Conservation (phyloP, 306 rosid species). For the Vigna angularis region DNA sequence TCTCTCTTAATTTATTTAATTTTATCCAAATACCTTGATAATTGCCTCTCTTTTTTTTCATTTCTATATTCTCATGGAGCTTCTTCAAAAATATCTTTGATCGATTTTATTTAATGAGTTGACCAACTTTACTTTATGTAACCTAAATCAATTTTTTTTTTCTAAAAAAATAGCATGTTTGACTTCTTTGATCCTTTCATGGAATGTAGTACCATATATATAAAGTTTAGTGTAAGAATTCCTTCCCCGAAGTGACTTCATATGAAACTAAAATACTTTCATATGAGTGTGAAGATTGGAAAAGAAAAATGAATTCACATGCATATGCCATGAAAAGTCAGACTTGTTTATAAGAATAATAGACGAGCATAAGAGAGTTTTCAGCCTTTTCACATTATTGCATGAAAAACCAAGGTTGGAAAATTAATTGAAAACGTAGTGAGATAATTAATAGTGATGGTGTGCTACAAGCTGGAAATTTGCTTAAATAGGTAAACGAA, state of each 20-base stretch:
- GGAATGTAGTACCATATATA: neutral
- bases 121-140: no score
- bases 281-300: neutral
- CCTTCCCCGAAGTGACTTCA: neutral
- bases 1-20: no score
- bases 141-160: no score
- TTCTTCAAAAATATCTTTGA: no score
- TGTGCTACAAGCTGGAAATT: neutral
- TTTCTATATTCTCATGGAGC: no score
- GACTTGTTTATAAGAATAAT: neutral
- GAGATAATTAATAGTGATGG: neutral
- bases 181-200: neutral
- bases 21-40: no score
- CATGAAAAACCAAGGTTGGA: neutral
- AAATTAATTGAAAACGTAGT: neutral
- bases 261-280: neutral
- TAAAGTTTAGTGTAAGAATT: neutral
- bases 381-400: slow-evolving; percentile 11
- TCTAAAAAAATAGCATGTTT: no score
- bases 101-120: no score
- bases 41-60: no score
- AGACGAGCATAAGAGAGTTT: neutral
- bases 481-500: neutral
- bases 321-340: slow-evolving; percentile 16
- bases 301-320: neutral